These are phyloP conservation scores for Neonectria neomacrospora DNA, from an alignment of 2,329 filamentous ascomycete species.

Conservation along the genomic window DNA sequence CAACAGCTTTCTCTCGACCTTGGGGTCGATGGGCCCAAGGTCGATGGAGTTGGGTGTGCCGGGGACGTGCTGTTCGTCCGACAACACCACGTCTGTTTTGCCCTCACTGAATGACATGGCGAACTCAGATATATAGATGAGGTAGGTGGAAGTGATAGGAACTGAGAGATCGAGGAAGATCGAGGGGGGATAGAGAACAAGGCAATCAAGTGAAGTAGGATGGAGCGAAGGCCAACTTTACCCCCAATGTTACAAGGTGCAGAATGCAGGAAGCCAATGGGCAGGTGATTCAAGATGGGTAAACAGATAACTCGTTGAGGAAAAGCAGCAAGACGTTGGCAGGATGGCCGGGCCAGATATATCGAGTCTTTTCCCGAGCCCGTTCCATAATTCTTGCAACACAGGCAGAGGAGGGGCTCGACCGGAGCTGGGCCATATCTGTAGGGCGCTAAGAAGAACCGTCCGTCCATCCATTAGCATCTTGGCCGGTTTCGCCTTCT, in stretches of 20 bases:
- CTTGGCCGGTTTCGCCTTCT: slow-evolving; percentile 18
- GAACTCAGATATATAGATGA: neutral
- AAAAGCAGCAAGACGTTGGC: neutral
- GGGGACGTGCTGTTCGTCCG: slow-evolving; percentile 30
- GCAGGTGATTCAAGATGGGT: slow-evolving; percentile 15
- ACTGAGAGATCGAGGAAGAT: slow-evolving; percentile 10
- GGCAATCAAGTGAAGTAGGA: neutral
- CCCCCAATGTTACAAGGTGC: neutral
- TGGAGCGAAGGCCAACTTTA: slow-evolving; percentile 20
- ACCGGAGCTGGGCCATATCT: neutral
- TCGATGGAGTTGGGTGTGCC: slow-evolving; percentile 20
- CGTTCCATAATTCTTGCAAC: slow-evolving; percentile 26
- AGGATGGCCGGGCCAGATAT: slow-evolving; percentile 13
- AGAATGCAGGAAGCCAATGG: slow-evolving; percentile 5
- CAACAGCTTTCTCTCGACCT: slow-evolving; percentile 51
- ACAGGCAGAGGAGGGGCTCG: slow-evolving; percentile 5
- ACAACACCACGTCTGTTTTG: slow-evolving; percentile 27
- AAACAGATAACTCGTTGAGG: neutral
- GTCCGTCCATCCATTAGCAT: neutral
- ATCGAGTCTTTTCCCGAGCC: slow-evolving; percentile 5
- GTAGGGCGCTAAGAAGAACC: slow-evolving; percentile 11
- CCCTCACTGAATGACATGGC: slow-evolving; percentile 34
- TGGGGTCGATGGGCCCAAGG: slow-evolving; percentile 43
- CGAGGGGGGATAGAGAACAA: neutral
- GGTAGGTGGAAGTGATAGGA: neutral